Conservation (phyloP, 805 yeast genomes). For the Candida arabinofermentans region DNA sequence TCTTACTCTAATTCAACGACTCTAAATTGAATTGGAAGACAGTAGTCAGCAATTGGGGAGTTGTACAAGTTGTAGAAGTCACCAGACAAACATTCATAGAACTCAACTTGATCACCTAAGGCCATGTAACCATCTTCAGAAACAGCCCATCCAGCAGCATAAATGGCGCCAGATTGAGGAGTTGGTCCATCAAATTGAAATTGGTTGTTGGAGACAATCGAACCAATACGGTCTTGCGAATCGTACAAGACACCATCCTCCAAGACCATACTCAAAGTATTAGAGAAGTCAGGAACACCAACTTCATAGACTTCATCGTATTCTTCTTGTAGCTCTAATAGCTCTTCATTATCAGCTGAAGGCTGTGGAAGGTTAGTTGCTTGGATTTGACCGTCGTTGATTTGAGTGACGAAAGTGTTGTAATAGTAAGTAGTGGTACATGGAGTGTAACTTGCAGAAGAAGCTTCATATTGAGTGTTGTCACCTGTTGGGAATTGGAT, state of each 20-base stretch:
- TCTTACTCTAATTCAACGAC: background rate
- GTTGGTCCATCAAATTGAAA: slow-evolving; percentile 70
- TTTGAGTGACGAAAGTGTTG: slow-evolving; percentile 15
- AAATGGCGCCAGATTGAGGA: slow-evolving; percentile 77
- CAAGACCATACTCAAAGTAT: slow-evolving; percentile 44
- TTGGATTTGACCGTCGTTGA: slow-evolving; percentile 44
- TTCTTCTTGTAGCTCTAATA: slow-evolving; percentile 56
- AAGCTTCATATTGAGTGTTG: slow-evolving; percentile 24
- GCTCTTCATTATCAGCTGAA: slow-evolving; percentile 49
- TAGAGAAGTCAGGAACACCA: slow-evolving; percentile 79
- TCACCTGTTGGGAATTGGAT: background rate
- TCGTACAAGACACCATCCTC: slow-evolving; percentile 39
- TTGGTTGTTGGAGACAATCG: slow-evolving; percentile 73
- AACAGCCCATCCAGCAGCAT: slow-evolving; percentile 53
- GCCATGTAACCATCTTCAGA: too few species aligned
- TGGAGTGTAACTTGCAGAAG: slow-evolving; percentile 21
- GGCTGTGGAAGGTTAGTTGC: slow-evolving; percentile 21
- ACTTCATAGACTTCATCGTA: slow-evolving; percentile 76
- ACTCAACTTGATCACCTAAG: too few species aligned
- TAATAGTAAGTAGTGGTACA: slow-evolving; percentile 10
- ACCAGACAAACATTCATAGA: too few species aligned
- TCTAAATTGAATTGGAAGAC: too few species aligned
- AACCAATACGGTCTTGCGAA: slow-evolving; percentile 57
- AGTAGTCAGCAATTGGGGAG: slow-evolving; percentile 52
- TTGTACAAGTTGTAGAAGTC: slow-evolving; percentile 77